Evolutionary conservation across 1,139 yeast species (phyloP).

Genomic region (Kodamaea anthophila): DNA sequence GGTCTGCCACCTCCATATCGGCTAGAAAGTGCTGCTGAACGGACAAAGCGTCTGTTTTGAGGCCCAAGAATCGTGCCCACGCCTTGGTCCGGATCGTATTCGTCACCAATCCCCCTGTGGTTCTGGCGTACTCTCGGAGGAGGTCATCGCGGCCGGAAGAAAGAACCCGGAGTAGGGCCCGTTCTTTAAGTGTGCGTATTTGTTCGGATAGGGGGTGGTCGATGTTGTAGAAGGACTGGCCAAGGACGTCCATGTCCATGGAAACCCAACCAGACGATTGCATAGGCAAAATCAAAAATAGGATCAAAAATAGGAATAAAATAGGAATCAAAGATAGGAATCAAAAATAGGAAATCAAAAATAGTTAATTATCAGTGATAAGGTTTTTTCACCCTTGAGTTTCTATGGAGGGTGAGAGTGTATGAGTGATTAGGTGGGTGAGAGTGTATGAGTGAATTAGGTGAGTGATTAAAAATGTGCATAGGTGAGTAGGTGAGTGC

Average conservation of each 20-base stretch:
- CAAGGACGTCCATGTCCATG: slow-evolving; percentile 43
- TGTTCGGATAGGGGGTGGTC: slow-evolving; percentile 32
- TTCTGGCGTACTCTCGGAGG: slow-evolving; percentile 31
- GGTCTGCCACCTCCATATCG: slow-evolving; percentile 14
- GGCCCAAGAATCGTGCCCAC: slow-evolving; percentile 44
- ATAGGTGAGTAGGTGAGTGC: too few species aligned
- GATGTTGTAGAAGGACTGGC: slow-evolving; percentile 42
- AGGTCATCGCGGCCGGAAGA: slow-evolving; percentile 1
- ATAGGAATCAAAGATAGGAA: too few species aligned
- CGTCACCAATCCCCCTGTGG: slow-evolving; percentile 45
- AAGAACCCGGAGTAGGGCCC: slow-evolving; percentile 35
- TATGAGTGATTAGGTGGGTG: too few species aligned
- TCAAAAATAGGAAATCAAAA: too few species aligned
- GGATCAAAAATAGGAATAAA: too few species aligned
- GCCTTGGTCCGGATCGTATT: slow-evolving; percentile 33
- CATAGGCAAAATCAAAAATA: too few species aligned
- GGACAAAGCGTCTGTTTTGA: slow-evolving; percentile 4
- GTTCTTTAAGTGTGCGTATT: slow-evolving; percentile 25
- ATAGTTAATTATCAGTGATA: too few species aligned
- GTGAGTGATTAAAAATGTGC: too few species aligned
- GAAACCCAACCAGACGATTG: slow-evolving; percentile 47
- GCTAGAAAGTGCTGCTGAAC: slow-evolving; percentile 2
- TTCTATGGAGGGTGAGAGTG: too few species aligned
- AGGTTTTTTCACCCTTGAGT: too few species aligned
- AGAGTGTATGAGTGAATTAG: too few species aligned